Conservation (phyloP, 345 rosid genomes). For the Sonneratia caseolaris region DNA sequence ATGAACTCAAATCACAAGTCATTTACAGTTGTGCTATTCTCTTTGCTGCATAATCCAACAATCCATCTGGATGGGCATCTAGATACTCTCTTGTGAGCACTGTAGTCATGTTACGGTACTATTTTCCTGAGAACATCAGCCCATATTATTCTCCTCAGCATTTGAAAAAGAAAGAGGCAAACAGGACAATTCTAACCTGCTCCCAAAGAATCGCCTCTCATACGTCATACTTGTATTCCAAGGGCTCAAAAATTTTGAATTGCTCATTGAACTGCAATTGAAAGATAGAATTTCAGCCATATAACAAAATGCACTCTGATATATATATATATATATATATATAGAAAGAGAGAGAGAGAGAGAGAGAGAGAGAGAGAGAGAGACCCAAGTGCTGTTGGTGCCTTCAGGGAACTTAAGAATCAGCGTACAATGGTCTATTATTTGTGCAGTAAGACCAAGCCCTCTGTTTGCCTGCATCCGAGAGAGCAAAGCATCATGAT, state of each 20-base stretch:
- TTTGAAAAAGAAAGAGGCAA: background rate
- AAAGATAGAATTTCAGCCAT: background rate
- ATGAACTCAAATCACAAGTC: conserved; percentile 2
- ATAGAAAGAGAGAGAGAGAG: conserved; percentile 11
- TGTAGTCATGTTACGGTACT: conserved; percentile 97
- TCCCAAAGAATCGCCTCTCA: conserved; percentile 94
- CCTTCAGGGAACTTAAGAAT: conserved; percentile 80
- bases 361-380: conserved; percentile 11
- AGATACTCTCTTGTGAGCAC: conserved; percentile 90
- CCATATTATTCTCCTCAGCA: conserved; percentile 11
- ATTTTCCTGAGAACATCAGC: conserved; percentile 26
- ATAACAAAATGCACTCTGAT: background rate
- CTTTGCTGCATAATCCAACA: conserved; percentile 89
- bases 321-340: background rate
- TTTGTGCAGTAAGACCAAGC: conserved; percentile 69
- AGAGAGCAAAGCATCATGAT: background rate
- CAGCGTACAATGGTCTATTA: conserved; percentile 67
- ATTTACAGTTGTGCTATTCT: conserved; percentile 87
- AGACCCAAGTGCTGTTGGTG: conserved; percentile 95
- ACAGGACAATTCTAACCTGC: conserved; percentile 49
- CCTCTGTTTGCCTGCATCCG: conserved; percentile 67
- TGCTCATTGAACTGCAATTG: conserved; percentile 71
- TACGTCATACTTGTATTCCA: conserved; percentile 81
- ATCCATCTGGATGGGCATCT: conserved; percentile 83
- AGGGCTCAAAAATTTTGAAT: conserved; percentile 70